Base-by-base conservation (phyloP, 306 rosid genomes). In the Casuarina cunninghamiana region DNA sequence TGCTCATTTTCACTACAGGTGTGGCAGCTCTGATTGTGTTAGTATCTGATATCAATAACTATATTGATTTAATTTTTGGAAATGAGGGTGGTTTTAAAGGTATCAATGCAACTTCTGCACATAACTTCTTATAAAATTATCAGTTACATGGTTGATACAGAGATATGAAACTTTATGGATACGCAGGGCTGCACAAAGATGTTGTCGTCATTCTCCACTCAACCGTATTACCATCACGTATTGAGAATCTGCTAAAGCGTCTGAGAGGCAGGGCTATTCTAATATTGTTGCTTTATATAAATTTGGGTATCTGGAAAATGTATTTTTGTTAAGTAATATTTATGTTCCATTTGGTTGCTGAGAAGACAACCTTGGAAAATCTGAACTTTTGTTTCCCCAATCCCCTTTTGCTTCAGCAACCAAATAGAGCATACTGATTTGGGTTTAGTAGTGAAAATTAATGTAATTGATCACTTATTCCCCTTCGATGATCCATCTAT, bases 131-230 rank as follows among this genome's bases (percentile, higher is more conserved):
- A 13, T 71, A 71, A 75, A 75, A 71, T 80, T 81, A 54, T 51
- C 10, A 54, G 78, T 75, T 72, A 61, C 76, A 82, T 75, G 57
- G 55, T 86, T 82, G 68, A 75, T 70, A 48, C 62, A 62, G 68
- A 37, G 54, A 72, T 79, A 51, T 41, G 63, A 12, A 35, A 54
- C 41, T 80, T 80, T 76, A 53, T 79, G 71, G 53, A 75, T 81
- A 66, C 82, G 83, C 91, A 94, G 98, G 87, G 69, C 76, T 92
- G 81, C 88, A 83, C 62, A 83, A 84, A 75, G 96, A 92, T 72
- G 83, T 86, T 12, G 88, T 88, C 69, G 77, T 90, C 71, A 82
- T 94, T 79, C 82, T 90, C 63, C 77, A 75, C 79, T 89, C 97
- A 38, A 89, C 89, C 58, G 69, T 81, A 75, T 82, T 76, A 76